Percentiles rank a stretch among this genome's conserved stretches.
phyloP scores from a whole-genome alignment of 805 yeast species.

The Tetrapisispora fleetii region DNA sequence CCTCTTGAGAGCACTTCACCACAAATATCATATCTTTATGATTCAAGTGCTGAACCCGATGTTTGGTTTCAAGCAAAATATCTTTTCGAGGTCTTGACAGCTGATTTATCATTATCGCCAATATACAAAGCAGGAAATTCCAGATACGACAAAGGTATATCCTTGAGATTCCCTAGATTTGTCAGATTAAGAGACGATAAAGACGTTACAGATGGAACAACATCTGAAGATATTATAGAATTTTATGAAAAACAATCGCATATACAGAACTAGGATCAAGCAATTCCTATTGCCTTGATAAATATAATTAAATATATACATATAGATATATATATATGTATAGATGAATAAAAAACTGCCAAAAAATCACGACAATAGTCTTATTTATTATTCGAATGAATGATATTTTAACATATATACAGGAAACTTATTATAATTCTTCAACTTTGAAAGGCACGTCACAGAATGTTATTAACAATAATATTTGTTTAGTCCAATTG shows the following conservation, averaged over 20 bases:
- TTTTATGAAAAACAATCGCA: constrained; percentile 66
- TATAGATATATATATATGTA: not conserved
- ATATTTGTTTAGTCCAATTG: too few species aligned
- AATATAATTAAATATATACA: not conserved
- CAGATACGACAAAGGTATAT: constrained; percentile 71
- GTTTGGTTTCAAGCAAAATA: constrained; percentile 88
- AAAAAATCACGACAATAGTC: not conserved
- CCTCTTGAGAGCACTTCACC: constrained; percentile 60
- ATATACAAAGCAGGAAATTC: constrained; percentile 75
- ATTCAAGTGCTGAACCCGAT: constrained; percentile 70
- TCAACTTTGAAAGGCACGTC: not conserved
- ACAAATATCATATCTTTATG: constrained; percentile 58
- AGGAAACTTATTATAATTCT: not conserved
- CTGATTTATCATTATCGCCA: constrained; percentile 84
- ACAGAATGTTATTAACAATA: not conserved
- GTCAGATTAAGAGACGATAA: constrained; percentile 79
- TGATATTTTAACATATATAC: not conserved
- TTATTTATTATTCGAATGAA: not conserved
- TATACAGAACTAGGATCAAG: constrained; percentile 5
- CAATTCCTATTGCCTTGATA: not conserved
- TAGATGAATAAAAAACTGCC: not conserved
- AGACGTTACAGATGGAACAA: constrained; percentile 75
- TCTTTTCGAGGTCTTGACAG: constrained; percentile 82
- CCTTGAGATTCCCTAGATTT: constrained; percentile 83
- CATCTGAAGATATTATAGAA: constrained; percentile 74